Percentiles rank a stretch among this genome's conserved stretches.
phyloP scores from a whole-genome alignment of 768 basidiomycete genomes.

The Cubamyces sp. region DNA sequence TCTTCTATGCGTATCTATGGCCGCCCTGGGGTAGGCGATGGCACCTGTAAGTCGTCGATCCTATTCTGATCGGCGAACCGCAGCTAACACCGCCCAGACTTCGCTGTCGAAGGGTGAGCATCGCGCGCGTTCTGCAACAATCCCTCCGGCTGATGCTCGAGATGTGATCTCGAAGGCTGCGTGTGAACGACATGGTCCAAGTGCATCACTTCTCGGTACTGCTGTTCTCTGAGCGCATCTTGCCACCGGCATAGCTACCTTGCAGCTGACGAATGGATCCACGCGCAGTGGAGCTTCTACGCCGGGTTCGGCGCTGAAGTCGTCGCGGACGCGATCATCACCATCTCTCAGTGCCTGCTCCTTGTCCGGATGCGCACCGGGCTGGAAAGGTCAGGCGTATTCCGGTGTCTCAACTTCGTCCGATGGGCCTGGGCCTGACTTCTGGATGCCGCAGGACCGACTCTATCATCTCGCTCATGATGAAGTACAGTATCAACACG shows the following conservation, averaged over 20 bases:
- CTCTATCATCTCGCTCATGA: constrained; percentile 20
- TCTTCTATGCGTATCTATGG: neutral
- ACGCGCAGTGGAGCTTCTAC: constrained; percentile 26
- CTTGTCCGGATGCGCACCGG: constrained; percentile 20
- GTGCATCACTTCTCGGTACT: constrained; percentile 10
- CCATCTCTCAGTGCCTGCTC: constrained; percentile 21
- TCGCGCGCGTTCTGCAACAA: neutral
- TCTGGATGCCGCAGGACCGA: constrained; percentile 18
- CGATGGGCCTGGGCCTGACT: neutral
- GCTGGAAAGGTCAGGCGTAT: constrained; percentile 13
- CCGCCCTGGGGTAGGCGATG: neutral
- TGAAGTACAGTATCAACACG: constrained; percentile 28
- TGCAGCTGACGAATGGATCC: neutral
- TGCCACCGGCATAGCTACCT: too few species aligned
- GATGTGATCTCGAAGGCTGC: neutral
- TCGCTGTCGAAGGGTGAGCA: neutral
- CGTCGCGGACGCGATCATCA: constrained; percentile 19
- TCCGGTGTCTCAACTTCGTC: too few species aligned
- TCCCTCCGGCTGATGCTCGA: too few species aligned
- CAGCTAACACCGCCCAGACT: neutral
- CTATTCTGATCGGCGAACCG: neutral
- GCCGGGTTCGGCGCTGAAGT: constrained; percentile 25
- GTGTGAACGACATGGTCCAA: neutral
- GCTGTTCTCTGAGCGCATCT: neutral
- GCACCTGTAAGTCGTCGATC: constrained; percentile 7